Evolutionary conservation across 768 basidiomycete species (phyloP).

Genomic region (Rhizopogon roseolus): DNA sequence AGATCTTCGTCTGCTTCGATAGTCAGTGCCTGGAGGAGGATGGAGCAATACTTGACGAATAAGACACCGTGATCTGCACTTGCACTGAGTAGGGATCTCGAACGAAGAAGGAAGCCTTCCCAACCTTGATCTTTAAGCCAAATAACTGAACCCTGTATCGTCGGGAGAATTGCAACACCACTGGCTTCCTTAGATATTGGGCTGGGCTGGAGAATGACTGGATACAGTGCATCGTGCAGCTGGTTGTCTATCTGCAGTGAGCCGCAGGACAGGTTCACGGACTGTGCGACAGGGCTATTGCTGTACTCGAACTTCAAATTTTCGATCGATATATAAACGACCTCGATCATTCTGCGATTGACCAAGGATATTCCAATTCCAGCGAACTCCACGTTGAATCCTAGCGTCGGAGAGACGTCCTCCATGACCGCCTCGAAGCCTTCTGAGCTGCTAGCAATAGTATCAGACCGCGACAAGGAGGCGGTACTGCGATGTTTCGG

Average conservation of each 20-base stretch:
- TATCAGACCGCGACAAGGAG: conserved; percentile 59
- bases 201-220: conserved; percentile 92
- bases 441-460: conserved; percentile 62
- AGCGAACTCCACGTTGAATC: conserved; percentile 70
- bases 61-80: conserved; percentile 88
- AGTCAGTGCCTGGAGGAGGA: conserved; percentile 89
- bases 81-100: not conserved
- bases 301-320: conserved; percentile 81
- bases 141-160: conserved; percentile 82
- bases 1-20: conserved; percentile 98
- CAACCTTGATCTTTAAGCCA: conserved; percentile 92
- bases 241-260: conserved; percentile 96
- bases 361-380: conserved; percentile 92
- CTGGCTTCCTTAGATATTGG: conserved; percentile 74
- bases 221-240: conserved; percentile 91
- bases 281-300: conserved; percentile 73
- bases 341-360: conserved; percentile 83
- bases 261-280: conserved; percentile 77
- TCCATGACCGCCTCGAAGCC: conserved; percentile 83
- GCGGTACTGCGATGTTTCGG: conserved; percentile 49
- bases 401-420: conserved; percentile 62
- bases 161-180: conserved; percentile 72
- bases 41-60: conserved; percentile 97
- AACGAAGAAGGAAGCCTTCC: not conserved
- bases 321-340: conserved; percentile 81